These are phyloP conservation scores for Mycena olivaceomarginata DNA, from an alignment of 768 basidiomycete genomes.

Conservation along the genomic window DNA sequence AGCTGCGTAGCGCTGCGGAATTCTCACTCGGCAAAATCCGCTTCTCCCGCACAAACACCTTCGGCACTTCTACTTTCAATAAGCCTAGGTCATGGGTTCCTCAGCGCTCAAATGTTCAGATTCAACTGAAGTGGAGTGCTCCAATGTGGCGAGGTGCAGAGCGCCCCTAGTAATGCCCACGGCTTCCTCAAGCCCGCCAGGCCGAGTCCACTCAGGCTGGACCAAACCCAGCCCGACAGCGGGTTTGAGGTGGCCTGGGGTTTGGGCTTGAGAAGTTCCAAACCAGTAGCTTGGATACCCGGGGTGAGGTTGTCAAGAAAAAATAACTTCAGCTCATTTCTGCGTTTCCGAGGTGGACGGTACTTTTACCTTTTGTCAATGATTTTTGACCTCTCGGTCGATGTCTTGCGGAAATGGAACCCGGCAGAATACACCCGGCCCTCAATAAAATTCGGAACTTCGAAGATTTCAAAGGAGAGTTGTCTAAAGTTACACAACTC, in stretches of 20 bases:
- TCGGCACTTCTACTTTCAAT: slow-evolving; percentile 5
- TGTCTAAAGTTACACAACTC: too few species aligned
- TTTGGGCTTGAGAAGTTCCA: background rate
- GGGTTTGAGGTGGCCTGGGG: background rate
- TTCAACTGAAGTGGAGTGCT: background rate
- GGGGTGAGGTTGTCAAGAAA: background rate
- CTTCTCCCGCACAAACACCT: slow-evolving; percentile 3
- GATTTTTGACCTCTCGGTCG: too few species aligned
- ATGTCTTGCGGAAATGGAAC: too few species aligned
- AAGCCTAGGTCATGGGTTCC: background rate
- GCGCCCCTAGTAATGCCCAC: too few species aligned
- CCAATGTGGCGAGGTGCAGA: background rate
- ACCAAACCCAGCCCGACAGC: background rate
- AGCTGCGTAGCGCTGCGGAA: background rate
- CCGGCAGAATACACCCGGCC: too few species aligned
- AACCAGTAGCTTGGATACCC: background rate
- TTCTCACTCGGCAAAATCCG: slow-evolving; percentile 3
- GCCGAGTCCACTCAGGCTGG: too few species aligned
- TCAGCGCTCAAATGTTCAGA: background rate
- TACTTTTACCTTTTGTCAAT: too few species aligned
- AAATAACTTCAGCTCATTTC: too few species aligned
- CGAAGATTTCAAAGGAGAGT: too few species aligned
- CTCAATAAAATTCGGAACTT: too few species aligned
- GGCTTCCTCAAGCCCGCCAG: too few species aligned
- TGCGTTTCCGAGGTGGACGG: too few species aligned